Base-by-base conservation (phyloP, 1,139 yeast genomes). In the Insectozyma bohioensis region DNA sequence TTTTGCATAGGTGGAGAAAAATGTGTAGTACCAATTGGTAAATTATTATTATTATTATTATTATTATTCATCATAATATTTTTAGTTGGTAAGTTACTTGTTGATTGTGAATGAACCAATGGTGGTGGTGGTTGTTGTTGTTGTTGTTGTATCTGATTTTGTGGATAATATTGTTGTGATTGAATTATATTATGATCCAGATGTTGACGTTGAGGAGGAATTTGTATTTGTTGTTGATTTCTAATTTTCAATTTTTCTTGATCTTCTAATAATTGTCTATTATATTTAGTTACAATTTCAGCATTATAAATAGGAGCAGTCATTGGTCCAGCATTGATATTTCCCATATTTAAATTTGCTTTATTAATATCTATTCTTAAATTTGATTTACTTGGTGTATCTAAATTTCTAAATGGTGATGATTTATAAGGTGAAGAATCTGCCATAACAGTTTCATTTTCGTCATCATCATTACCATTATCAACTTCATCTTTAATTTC, bases 381-480 rank as follows among this genome's bases (percentile, higher is more conserved):
- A 6, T 29, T 17, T 14, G 36, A 20, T 19, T 28, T 31, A 10
- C 34, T 35, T 25, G 48, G 55, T 28, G 49, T 51, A 13, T 39
- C 46, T 15, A 33, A 29, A 9, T n/a, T 17, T 19, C 18, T 33
- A 8, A 17, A n/a, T 13, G 40, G 31, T 12, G 46, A 40, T 15
- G 54, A 45, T 37, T 56, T 58, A 10, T 42, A 49, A 1, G 71
- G 72, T 3, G 72, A 65, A 1, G 71, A 64, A 34, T 57, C 60
- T 1, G 70, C 72, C n/a, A 63, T 28, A 1, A 63, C 67, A 1
- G 72, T 66, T 30, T 59, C 72, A 42, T 64, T 64, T 28, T 66
- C 72, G 39, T 64, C 71, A n/a, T 29, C 30, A 14, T 27, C 30
- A 15, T n/a, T 15, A 14, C 4, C 19, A 23, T n/a, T n/a, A 1